phyloP scores from a whole-genome alignment of 805 yeast genomes.

The Wickerhamomyces pijperi region DNA sequence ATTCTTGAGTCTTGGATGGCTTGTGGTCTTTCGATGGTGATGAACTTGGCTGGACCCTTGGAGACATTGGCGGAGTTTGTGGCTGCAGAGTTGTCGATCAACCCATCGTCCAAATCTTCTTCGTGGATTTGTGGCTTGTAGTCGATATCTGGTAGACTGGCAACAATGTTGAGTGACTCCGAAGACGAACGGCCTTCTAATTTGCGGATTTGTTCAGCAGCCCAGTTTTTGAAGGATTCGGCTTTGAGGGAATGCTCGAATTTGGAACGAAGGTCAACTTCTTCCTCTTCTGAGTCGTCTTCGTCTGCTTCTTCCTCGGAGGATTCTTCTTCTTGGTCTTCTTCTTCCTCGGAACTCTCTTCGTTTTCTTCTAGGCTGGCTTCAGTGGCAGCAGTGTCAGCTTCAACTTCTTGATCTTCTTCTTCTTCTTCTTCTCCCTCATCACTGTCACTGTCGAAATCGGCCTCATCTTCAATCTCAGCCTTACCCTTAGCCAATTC shows the following conservation, averaged over 20 bases:
- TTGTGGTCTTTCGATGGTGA: constrained; percentile 52
- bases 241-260: constrained; percentile 40
- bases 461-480: constrained; percentile 47
- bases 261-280: constrained; percentile 21
- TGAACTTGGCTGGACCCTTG: constrained; percentile 51
- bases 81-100: constrained; percentile 52
- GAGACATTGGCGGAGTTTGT: constrained; percentile 38
- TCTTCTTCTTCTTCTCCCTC: constrained; percentile 11
- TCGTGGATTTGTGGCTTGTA: constrained; percentile 28
- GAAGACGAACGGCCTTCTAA: constrained; percentile 49
- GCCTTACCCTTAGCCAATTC: constrained; percentile 33
- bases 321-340: constrained; percentile 13
- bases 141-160: constrained; percentile 18
- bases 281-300: constrained; percentile 23
- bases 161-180: constrained; percentile 28
- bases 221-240: constrained; percentile 78
- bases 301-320: constrained; percentile 23
- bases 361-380: constrained; percentile 18
- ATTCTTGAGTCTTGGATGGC: constrained; percentile 59
- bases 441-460: constrained; percentile 32
- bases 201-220: constrained; percentile 56
- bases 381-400: too few species aligned
- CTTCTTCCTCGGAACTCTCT: constrained; percentile 13
- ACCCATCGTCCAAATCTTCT: constrained; percentile 65
- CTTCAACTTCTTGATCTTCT: constrained; percentile 1